Conservation (phyloP, 306 rosid species). For the Medicago arabica region DNA sequence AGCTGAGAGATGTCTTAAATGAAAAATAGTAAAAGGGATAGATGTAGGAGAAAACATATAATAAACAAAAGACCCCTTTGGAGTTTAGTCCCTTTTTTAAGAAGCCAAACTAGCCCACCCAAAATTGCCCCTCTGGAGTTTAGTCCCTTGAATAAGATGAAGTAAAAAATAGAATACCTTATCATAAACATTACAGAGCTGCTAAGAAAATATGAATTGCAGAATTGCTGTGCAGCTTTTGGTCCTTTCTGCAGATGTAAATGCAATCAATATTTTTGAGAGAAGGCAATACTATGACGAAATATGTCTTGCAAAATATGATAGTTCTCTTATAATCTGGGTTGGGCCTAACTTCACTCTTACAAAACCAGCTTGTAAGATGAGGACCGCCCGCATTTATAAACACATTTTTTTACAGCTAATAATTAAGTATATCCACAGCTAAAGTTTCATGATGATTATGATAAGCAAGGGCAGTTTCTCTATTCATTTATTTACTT, state of each 20-base stretch:
- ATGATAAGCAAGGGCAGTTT: neutral
- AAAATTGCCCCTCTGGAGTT: neutral
- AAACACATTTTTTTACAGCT: neutral
- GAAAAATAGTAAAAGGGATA: neutral
- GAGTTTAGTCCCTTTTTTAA: neutral
- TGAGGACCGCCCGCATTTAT: neutral
- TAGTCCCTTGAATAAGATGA: conserved; percentile 27
- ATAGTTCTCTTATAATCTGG: neutral
- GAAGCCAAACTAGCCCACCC: too few species aligned
- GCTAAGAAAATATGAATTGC: conserved; percentile 79
- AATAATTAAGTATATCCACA: conserved; percentile 25
- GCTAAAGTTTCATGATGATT: neutral
- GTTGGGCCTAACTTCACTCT: neutral
- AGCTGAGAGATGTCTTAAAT: neutral
- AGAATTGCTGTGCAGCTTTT: conserved; percentile 81
- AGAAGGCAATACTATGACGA: conserved; percentile 13
- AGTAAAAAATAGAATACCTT: conserved; percentile 65
- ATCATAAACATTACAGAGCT: conserved; percentile 91
- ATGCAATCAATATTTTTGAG: conserved; percentile 28
- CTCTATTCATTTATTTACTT: conserved; percentile 5
- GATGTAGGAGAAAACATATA: conserved; percentile 1
- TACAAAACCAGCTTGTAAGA: neutral
- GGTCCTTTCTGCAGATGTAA: conserved; percentile 73
- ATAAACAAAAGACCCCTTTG: conserved; percentile 23
- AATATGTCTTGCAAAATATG: conserved; percentile 11